Evolutionary conservation across 2,329 filamentous ascomycete genomes (phyloP), one percentile per base, ranked within the genome.

Genomic region (Microdochium nivale): DNA sequence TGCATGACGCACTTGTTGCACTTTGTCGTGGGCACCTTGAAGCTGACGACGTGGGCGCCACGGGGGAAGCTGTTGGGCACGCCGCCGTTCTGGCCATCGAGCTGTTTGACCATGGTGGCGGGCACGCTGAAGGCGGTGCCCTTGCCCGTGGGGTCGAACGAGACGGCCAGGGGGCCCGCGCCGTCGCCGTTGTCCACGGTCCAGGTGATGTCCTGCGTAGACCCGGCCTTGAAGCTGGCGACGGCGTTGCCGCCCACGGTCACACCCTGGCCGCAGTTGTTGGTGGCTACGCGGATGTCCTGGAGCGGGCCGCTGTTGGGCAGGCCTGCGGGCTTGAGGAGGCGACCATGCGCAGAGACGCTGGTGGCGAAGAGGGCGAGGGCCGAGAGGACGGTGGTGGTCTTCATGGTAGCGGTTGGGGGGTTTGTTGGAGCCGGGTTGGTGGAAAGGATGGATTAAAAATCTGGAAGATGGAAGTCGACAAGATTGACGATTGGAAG

Each of bases 1-100:
- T 52, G 51, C 47, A 49, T 49, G 25, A 52, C 51, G 32, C 51
- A 52, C 47, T 52, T 52, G 51, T 52, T 52, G 51, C 51, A 52
- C 11, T 24, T 52, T 10, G 47, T 49, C 25, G 51, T 25, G 13
- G 51, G 51, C 10, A 52, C 51, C 51, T 52, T 49, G 47, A 52
- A 52, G 47, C 51, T 52, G 51, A 52, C 24, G 14, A 49, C 35
- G 35, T 52, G 51, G 47, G 25, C 33, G 25, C 51, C 51, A 11
- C 51, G 51, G 51, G 51, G 50, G 37, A 52, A 52, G 51, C 51
- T 52, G 47, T 52, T 52, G 51, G 51, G 13, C 25, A 52, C 51
- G 21, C 51, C 51, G 19, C 51, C 51, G 51, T 52, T 52, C 24
- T 19, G 47, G 47, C 51, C 51, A 3, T 52, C 51, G 16, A 52